A percentile compares a stretch with the other conserved stretches of the same genome.
Evolutionary conservation across 2,329 filamentous ascomycete species (phyloP).

Genomic region (Cercospora beticola): DNA sequence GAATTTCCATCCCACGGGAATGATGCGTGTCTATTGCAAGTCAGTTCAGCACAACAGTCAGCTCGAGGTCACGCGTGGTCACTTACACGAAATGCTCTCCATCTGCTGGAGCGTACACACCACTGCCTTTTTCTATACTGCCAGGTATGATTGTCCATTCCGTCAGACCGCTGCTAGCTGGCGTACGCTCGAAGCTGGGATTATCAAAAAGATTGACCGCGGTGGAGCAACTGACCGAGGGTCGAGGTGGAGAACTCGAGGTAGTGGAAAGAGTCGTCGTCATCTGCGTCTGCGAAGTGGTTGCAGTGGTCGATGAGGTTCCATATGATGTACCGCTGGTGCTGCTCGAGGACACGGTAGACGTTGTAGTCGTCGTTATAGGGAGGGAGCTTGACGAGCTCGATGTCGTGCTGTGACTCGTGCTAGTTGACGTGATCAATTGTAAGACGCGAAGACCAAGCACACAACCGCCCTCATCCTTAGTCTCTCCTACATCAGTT

Average conservation of each 20-base stretch:
- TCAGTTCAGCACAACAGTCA: neutral
- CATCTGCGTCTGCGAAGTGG: neutral
- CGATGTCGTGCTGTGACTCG: neutral
- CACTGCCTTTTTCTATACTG: neutral
- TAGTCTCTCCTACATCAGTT: neutral
- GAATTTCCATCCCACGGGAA: neutral
- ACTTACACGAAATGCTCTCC: neutral
- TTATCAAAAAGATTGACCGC: neutral
- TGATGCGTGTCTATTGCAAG: neutral
- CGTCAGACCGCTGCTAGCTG: neutral
- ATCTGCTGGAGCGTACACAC: neutral
- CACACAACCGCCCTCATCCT: neutral
- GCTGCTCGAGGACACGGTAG: neutral
- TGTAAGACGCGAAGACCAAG: neutral
- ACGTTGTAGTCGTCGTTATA: neutral
- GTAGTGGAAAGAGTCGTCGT: neutral
- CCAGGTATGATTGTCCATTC: neutral
- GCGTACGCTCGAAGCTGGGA: neutral
- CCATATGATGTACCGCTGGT: neutral
- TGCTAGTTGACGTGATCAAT: neutral
- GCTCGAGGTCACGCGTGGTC: neutral
- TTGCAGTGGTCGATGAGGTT: neutral
- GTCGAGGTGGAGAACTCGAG: neutral
- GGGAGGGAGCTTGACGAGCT: neutral
- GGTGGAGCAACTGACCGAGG: neutral